Evolutionary conservation across 805 yeast species (phyloP), one percentile per base, ranked within the genome.

Genomic region (Ogataea trehalophila): DNA sequence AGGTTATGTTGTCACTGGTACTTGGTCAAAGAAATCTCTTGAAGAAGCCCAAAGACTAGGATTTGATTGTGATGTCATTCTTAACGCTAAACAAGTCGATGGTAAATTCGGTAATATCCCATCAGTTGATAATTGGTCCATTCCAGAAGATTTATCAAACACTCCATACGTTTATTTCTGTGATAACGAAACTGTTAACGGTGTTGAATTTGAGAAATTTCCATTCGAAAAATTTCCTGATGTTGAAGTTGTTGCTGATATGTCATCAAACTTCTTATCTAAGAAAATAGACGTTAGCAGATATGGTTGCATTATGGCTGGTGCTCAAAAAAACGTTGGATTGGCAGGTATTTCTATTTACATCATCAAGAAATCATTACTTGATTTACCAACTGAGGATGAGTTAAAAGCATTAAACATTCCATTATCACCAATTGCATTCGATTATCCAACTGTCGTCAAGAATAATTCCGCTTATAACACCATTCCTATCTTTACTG

Each of bases 301-400:
- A 67, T 92, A 80, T 62, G 98, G 97, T 44, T 72, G 90, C 26
- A 83, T 94, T 52, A 83, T 91, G 80, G 99, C 97, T 17, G 99
- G 99, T 53, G 99, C 98, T 26, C 99, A 94, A 71, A 94, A 94
- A 70, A 94, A 94, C 67, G 89, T 94, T 62, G 99, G 99, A 46
- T 73, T 94, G 62, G 97, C 99, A 9, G 99, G 99, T 36, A 79
- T 94, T 54, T 85, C 97, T 15, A 76, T 94, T 52, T 92, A 90
- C 67, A 92, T 94, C 59, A 83, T 91, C 68, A 89, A 87, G 69
- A 92, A 90, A 66, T 62, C 83, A 1, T 75, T 94, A 46, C 69
- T 94, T 26, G 85, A 81, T 26, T 80, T 80, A 54, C 81, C 89
- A 4, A 56, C 80, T 2, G 87, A 81, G 53, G 84, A 72, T 1